Evolutionary conservation across 2,329 filamentous ascomycete genomes (phyloP).

Genomic region (Colletotrichum plurivorum): DNA sequence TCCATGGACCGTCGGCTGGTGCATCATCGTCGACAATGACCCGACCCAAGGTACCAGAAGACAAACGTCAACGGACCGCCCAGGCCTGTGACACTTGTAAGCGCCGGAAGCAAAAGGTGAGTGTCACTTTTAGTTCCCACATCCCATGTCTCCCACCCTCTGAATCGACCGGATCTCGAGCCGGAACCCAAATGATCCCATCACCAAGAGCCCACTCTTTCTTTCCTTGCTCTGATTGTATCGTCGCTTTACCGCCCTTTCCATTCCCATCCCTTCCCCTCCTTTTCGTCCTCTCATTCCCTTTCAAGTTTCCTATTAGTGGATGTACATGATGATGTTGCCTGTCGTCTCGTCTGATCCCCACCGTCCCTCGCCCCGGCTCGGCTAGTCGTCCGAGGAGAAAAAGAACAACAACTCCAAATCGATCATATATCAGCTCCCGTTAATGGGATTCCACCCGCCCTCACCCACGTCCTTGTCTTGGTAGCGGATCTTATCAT

Average conservation of each 20-base stretch:
- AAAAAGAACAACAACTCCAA: background rate
- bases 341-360: background rate
- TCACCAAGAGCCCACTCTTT: background rate
- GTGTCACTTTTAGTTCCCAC: constrained; percentile 42
- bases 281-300: background rate
- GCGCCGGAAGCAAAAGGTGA: constrained; percentile 77
- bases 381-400: constrained; percentile 22
- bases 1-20: constrained; percentile 38
- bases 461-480: constrained; percentile 5
- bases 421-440: constrained; percentile 13
- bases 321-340: constrained; percentile 2
- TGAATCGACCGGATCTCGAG: background rate
- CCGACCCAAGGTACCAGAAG: constrained; percentile 68
- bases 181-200: constrained; percentile 14
- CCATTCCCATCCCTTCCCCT: background rate
- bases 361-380: constrained; percentile 7
- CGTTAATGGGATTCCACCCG: constrained; percentile 5
- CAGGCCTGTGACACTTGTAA: constrained; percentile 77
- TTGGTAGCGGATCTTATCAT: background rate
- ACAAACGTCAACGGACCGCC: constrained; percentile 74
- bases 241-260: constrained; percentile 2
- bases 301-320: background rate
- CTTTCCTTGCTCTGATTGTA: background rate
- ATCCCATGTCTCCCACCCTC: constrained; percentile 1
- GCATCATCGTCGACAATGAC: constrained; percentile 57